These are phyloP conservation scores for Auricularia auricula-judae DNA, from an alignment of 768 basidiomycete species.

Conservation along the genomic window DNA sequence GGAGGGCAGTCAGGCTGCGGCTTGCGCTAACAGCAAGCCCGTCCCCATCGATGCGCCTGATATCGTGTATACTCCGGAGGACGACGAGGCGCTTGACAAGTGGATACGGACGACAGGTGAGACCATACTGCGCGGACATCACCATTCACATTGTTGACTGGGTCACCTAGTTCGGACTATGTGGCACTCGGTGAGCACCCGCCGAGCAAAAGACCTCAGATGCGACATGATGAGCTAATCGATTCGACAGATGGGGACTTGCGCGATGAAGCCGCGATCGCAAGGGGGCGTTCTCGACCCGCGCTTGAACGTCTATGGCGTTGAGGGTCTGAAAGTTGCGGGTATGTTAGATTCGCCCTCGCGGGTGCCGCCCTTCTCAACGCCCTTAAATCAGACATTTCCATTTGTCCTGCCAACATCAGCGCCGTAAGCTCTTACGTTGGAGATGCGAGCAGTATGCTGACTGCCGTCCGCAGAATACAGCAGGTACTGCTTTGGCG, in stretches of 20 bases:
- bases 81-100: constrained; percentile 23
- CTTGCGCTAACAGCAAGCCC: constrained; percentile 11
- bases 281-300: constrained; percentile 10
- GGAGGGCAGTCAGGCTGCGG: constrained; percentile 18
- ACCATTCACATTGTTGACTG: not conserved
- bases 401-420: constrained; percentile 29
- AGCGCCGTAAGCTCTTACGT: constrained; percentile 15
- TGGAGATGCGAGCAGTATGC: too few relatives aligned
- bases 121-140: not conserved
- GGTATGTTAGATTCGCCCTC: constrained; percentile 13
- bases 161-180: constrained; percentile 16
- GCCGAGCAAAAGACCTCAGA: not conserved
- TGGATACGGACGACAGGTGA: constrained; percentile 17
- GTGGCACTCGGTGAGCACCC: constrained; percentile 20
- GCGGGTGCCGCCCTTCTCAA: not conserved
- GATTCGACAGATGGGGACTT: constrained; percentile 18
- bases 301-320: constrained; percentile 10
- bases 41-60: constrained; percentile 17
- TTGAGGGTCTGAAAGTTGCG: constrained; percentile 5
- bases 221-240: not conserved
- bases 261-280: constrained; percentile 10
- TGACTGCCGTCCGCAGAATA: constrained; percentile 20
- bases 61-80: constrained; percentile 23
- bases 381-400: constrained; percentile 19
- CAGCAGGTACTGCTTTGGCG: constrained; percentile 31